Conservation (phyloP, 23 red algal species). For the Porphyridium purpureum region DNA sequence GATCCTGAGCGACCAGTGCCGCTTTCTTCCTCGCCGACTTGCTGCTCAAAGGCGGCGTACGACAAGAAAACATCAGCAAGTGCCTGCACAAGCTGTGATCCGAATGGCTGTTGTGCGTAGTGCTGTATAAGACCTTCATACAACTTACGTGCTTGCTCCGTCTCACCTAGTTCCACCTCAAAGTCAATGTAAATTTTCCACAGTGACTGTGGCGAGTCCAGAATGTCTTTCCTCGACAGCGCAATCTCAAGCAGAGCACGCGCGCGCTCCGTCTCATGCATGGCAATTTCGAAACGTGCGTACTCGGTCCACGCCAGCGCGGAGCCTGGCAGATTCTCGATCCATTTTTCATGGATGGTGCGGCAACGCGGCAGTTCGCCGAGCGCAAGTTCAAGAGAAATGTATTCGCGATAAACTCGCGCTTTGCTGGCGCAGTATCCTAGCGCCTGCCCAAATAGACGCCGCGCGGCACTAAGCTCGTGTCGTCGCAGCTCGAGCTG, state of each 20-base stretch:
- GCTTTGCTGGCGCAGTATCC: slow-evolving; percentile 30
- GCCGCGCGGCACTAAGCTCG: slow-evolving; percentile 24
- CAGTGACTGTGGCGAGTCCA: slow-evolving; percentile 16
- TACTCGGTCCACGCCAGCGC: slow-evolving; percentile 23
- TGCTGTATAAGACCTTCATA: slow-evolving; percentile 6
- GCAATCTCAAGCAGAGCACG: slow-evolving; percentile 30
- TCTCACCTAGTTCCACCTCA: slow-evolving; percentile 4
- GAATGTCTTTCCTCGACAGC: slow-evolving; percentile 9
- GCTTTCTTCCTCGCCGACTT: slow-evolving; percentile 1
- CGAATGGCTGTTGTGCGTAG: neutral
- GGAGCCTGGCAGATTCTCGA: slow-evolving; percentile 12
- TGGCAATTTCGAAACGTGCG: slow-evolving; percentile 33
- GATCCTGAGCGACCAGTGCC: neutral
- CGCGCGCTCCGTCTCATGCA: slow-evolving; percentile 38
- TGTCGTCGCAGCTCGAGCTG: slow-evolving; percentile 31
- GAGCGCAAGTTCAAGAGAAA: slow-evolving; percentile 41
- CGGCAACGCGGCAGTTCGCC: slow-evolving; percentile 40
- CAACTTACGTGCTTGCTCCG: neutral
- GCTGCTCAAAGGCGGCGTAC: slow-evolving; percentile 15
- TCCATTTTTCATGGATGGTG: slow-evolving; percentile 41
- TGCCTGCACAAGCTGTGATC: neutral
- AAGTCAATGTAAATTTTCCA: slow-evolving; percentile 55
- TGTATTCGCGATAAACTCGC: slow-evolving; percentile 41
- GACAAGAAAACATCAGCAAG: neutral
- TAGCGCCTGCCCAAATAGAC: slow-evolving; percentile 35